Percentiles rank a stretch among this genome's conserved stretches.
Evolutionary conservation across 2,329 filamentous ascomycete genomes (phyloP).

Genomic region (Sclerotinia sclerotiorum): DNA sequence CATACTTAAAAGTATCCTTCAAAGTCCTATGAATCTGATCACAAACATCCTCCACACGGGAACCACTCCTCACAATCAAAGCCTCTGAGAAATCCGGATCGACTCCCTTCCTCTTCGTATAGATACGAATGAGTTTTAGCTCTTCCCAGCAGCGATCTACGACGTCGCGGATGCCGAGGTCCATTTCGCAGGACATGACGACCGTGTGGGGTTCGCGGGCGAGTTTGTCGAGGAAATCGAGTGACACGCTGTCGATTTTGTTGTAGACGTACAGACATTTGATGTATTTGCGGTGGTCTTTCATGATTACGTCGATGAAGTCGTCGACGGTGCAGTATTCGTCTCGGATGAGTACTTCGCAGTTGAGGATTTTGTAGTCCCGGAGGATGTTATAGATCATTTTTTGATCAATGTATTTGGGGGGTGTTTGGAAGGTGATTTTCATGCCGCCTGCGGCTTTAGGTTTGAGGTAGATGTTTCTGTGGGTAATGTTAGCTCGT

Average conservation of each 20-base stretch:
- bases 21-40: constrained; percentile 90
- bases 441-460: constrained; percentile 99
- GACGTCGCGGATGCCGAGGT: constrained; percentile 89
- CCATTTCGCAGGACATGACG: constrained; percentile 96
- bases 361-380: constrained; percentile 99
- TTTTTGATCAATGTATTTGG: constrained; percentile 92
- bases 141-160: constrained; percentile 96
- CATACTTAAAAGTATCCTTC: constrained; percentile 99
- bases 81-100: constrained; percentile 91
- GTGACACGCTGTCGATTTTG: constrained; percentile 94
- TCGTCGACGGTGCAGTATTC: constrained; percentile 96
- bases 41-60: constrained; percentile 94
- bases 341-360: constrained; percentile 91
- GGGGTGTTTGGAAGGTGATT: constrained; percentile 88
- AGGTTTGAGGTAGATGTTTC: constrained; percentile 93
- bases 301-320: constrained; percentile 99
- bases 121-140: constrained; percentile 83
- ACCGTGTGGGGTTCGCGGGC: constrained; percentile 91
- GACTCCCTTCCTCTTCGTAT: constrained; percentile 92
- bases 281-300: constrained; percentile 97
- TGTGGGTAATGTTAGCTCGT: constrained; percentile 40
- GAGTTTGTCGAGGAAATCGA: constrained; percentile 89
- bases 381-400: constrained; percentile 97
- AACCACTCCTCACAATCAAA: constrained; percentile 84
- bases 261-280: constrained; percentile 95